These are phyloP conservation scores for Cercospora zeae-maydis DNA, from an alignment of 2,329 filamentous ascomycete species.

Conservation along the genomic window DNA sequence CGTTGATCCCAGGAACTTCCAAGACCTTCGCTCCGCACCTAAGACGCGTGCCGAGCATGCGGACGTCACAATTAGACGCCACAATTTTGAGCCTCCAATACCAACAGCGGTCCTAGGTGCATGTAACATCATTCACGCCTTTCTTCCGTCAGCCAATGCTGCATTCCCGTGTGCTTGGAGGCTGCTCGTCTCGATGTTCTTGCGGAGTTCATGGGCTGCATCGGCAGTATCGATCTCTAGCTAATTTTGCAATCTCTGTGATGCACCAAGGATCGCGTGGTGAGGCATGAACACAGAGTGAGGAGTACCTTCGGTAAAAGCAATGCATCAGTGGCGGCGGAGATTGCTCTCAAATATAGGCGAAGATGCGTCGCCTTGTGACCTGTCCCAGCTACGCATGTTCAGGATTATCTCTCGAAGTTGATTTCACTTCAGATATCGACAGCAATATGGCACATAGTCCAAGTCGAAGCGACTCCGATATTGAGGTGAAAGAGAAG, in stretches of 20 bases:
- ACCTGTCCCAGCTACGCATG: background rate
- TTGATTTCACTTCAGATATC: background rate
- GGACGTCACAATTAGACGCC: conserved; percentile 3
- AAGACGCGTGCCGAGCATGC: conserved; percentile 16
- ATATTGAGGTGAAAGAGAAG: conserved; percentile 19
- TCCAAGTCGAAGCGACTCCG: conserved; percentile 9
- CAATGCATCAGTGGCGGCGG: conserved; percentile 5
- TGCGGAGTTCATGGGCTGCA: background rate
- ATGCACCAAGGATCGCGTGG: background rate
- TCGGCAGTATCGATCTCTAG: background rate
- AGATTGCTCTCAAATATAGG: background rate
- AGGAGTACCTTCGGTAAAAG: conserved; percentile 6
- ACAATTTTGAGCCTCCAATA: conserved; percentile 15
- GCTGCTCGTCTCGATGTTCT: background rate
- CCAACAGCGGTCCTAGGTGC: background rate
- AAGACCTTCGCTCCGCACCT: conserved; percentile 12
- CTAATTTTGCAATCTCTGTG: background rate
- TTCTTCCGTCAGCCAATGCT: conserved; percentile 8
- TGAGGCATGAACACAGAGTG: background rate
- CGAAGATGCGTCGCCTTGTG: background rate
- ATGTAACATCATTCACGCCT: conserved; percentile 1
- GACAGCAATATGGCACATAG: conserved; percentile 7
- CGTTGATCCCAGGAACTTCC: conserved; percentile 6
- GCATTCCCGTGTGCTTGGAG: background rate
- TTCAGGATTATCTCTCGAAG: background rate